A percentile compares a stretch with the other conserved stretches of the same genome.
Evolutionary conservation across 768 basidiomycete species (phyloP).

Genomic region (Fibroporia radiculosa): DNA sequence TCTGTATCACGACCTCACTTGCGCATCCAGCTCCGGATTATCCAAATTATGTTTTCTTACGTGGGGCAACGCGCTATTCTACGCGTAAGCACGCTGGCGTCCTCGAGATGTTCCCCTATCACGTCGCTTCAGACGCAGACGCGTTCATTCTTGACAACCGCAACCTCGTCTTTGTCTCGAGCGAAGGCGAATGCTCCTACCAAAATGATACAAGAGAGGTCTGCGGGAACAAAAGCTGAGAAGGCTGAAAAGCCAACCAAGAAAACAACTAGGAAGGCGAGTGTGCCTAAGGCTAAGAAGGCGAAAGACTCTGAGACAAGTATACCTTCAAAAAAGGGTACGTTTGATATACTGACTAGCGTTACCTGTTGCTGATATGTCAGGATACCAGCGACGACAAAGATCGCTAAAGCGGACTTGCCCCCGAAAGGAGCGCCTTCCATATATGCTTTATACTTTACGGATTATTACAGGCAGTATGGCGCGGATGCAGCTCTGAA

Average conservation of each 20-base stretch:
- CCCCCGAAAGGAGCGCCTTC: constrained; percentile 3
- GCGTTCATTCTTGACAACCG: constrained; percentile 9
- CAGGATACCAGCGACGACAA: too few relatives aligned
- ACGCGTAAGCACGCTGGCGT: not conserved
- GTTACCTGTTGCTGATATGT: too few relatives aligned
- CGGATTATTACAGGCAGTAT: not conserved
- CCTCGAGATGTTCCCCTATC: not conserved
- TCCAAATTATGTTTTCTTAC: constrained; percentile 12
- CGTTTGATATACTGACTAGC: too few relatives aligned
- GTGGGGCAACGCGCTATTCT: constrained; percentile 10
- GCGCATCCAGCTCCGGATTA: too few relatives aligned
- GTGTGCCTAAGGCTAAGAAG: not conserved
- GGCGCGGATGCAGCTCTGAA: too few relatives aligned
- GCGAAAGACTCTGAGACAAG: not conserved
- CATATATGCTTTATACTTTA: constrained; percentile 2
- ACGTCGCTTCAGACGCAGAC: constrained; percentile 3
- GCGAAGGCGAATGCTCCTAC: constrained; percentile 2
- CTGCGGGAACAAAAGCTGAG: not conserved
- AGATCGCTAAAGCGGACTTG: constrained; percentile 4
- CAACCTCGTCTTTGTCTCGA: constrained; percentile 2
- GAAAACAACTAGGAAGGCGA: not conserved
- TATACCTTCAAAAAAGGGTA: too few relatives aligned
- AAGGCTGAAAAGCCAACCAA: constrained; percentile 1
- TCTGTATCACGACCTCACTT: not conserved
- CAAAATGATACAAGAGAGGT: not conserved